phyloP scores from a whole-genome alignment of 805 yeast genomes.

The Zygosaccharomyces bailii region DNA sequence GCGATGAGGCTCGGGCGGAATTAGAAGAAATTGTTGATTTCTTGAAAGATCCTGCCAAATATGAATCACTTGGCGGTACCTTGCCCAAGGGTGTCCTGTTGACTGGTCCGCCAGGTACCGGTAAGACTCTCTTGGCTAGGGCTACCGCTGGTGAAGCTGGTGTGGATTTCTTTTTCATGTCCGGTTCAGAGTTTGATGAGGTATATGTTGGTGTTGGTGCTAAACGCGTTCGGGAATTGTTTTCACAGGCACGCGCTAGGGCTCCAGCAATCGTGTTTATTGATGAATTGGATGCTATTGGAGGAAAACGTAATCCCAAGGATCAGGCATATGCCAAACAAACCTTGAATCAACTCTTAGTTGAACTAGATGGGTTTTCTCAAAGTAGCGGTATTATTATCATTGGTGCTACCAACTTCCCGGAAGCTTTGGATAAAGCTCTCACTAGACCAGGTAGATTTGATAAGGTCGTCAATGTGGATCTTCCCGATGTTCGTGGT shows the following conservation, averaged over 20 bases:
- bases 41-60: slow-evolving; percentile 90
- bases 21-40: slow-evolving; percentile 97
- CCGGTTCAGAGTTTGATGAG: slow-evolving; percentile 97
- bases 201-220: slow-evolving; percentile 99
- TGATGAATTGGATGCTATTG: slow-evolving; percentile 98
- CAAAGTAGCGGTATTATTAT: slow-evolving; percentile 91
- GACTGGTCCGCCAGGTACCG: slow-evolving; percentile 99
- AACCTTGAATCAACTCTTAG: slow-evolving; percentile 91
- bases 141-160: slow-evolving; percentile 99
- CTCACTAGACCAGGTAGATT: slow-evolving; percentile 97
- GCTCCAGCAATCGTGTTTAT: slow-evolving; percentile 97
- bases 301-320: slow-evolving; percentile 94
- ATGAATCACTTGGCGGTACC: slow-evolving; percentile 95
- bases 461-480: slow-evolving; percentile 92
- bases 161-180: slow-evolving; percentile 97
- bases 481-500: slow-evolving; percentile 96
- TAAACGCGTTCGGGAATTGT: slow-evolving; percentile 91
- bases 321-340: slow-evolving; percentile 98
- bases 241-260: slow-evolving; percentile 86
- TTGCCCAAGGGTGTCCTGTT: slow-evolving; percentile 94
- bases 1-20: slow-evolving; percentile 97
- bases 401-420: slow-evolving; percentile 98
- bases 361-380: slow-evolving; percentile 92
- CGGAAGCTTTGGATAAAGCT: slow-evolving; percentile 94
- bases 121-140: slow-evolving; percentile 92